A percentile compares a stretch with the other conserved stretches of the same genome.
Evolutionary conservation across 2,329 filamentous ascomycete species (phyloP).

Genomic region (Emericellopsis atlantica): DNA sequence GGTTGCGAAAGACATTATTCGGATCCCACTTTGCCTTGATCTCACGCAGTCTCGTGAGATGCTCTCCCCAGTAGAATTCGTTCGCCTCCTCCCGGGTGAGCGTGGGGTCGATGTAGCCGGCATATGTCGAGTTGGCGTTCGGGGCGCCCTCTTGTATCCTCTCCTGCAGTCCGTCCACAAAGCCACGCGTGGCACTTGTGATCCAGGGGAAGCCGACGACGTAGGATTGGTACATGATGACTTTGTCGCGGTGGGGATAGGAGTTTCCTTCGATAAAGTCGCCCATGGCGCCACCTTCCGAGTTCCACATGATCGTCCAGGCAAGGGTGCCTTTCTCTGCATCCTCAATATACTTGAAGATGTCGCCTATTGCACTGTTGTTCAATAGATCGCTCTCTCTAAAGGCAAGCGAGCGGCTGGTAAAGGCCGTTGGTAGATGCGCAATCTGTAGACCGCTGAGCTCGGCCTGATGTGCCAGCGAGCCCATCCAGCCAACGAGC

Average conservation of each 20-base stretch:
- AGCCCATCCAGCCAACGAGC: conserved; percentile 50
- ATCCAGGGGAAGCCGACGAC: conserved; percentile 35
- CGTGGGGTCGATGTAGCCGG: conserved; percentile 48
- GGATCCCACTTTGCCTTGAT: conserved; percentile 43
- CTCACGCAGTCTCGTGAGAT: conserved; percentile 29
- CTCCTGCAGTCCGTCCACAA: conserved; percentile 37
- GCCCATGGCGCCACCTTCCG: conserved; percentile 45
- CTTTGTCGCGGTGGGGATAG: conserved; percentile 50
- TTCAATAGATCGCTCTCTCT: conserved; percentile 32
- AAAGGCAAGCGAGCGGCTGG: conserved; percentile 45
- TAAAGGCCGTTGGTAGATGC: conserved; percentile 37
- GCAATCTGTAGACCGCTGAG: conserved; percentile 31
- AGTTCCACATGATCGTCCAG: conserved; percentile 52
- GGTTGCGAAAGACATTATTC: conserved; percentile 42
- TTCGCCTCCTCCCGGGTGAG: conserved; percentile 29
- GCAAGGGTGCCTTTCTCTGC: conserved; percentile 35
- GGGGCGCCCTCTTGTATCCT: conserved; percentile 23
- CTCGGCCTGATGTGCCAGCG: conserved; percentile 39
- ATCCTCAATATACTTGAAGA: conserved; percentile 41
- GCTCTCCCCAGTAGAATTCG: conserved; percentile 40
- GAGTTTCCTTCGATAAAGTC: conserved; percentile 44
- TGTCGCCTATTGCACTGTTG: conserved; percentile 25
- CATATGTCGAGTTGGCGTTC: conserved; percentile 37
- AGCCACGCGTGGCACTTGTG: conserved; percentile 29
- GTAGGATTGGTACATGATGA: conserved; percentile 53